Conservation (phyloP, 2,329 filamentous ascomycete species). For the Aspergillus spinulosporus region DNA sequence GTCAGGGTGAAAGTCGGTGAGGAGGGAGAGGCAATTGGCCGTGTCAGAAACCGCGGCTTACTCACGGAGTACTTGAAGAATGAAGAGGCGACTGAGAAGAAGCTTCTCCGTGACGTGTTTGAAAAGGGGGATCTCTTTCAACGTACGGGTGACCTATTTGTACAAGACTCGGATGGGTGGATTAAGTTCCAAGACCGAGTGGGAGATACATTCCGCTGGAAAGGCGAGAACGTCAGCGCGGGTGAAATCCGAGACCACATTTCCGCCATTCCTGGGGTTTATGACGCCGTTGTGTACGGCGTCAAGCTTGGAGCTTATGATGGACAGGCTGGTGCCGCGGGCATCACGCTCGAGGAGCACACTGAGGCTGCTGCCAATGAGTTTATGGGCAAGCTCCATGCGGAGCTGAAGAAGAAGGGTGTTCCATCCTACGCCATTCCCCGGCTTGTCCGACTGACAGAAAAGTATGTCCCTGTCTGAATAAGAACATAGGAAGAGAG, state of each 20-base stretch:
- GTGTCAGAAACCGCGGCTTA: constrained; percentile 41
- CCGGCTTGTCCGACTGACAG: constrained; percentile 48
- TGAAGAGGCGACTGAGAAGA: constrained; percentile 45
- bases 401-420: constrained; percentile 44
- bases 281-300: constrained; percentile 49
- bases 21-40: constrained; percentile 49
- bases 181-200: constrained; percentile 48
- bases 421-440: constrained; percentile 51
- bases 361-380: constrained; percentile 30
- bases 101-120: constrained; percentile 48
- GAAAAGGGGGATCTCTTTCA: constrained; percentile 49
- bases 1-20: constrained; percentile 39
- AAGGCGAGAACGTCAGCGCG: constrained; percentile 51
- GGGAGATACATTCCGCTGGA: constrained; percentile 42
- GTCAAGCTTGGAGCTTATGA: constrained; percentile 48
- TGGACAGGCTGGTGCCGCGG: constrained; percentile 51
- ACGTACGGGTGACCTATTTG: constrained; percentile 47
- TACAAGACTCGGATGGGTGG: constrained; percentile 45
- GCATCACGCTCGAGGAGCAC: constrained; percentile 44
- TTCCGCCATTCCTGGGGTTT: constrained; percentile 41
- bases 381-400: constrained; percentile 43
- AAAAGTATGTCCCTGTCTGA: constrained; percentile 38
- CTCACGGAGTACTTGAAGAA: constrained; percentile 48
- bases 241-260: constrained; percentile 50
- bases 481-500: no score